These are phyloP conservation scores for Ascosphaera aggregata DNA, from an alignment of 2,329 filamentous ascomycete species.

Conservation along the genomic window DNA sequence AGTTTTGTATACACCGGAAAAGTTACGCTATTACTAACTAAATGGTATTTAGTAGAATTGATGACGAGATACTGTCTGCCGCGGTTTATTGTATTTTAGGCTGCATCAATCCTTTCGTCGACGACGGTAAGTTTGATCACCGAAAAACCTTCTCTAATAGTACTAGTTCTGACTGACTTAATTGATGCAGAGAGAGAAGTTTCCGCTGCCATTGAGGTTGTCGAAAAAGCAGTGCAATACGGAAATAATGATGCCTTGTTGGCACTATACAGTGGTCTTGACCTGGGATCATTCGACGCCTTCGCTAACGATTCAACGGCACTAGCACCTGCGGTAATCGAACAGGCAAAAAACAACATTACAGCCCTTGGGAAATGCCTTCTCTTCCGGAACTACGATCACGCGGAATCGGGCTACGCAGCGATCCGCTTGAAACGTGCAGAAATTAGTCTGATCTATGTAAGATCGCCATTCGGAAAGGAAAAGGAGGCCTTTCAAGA, in stretches of 20 bases:
- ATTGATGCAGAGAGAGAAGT: background rate
- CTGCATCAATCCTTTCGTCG: constrained; percentile 13
- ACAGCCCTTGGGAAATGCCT: constrained; percentile 11
- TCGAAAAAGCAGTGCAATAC: constrained; percentile 12
- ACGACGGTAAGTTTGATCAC: constrained; percentile 2
- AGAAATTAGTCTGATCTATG: constrained; percentile 13
- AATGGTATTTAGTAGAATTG: constrained; percentile 8
- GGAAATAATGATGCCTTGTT: constrained; percentile 15
- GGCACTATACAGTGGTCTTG: constrained; percentile 14
- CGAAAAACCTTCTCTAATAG: no score
- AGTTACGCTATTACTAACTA: background rate
- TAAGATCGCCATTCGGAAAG: constrained; percentile 9
- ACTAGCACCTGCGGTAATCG: constrained; percentile 2
- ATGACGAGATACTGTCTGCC: constrained; percentile 15
- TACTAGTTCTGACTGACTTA: no score
- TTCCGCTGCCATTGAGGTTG: constrained; percentile 3
- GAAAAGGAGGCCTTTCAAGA: constrained; percentile 8
- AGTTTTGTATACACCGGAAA: background rate
- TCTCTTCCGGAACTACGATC: constrained; percentile 13
- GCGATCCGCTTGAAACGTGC: constrained; percentile 16
- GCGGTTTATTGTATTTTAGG: constrained; percentile 17
- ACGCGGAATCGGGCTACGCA: constrained; percentile 11
- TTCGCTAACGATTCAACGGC: constrained; percentile 7
- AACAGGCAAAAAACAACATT: constrained; percentile 8
- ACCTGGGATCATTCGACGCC: constrained; percentile 10